These are phyloP conservation scores for Saccharomyces hybrid DNA, from an alignment of 1,139 yeast genomes.

Conservation along the genomic window DNA sequence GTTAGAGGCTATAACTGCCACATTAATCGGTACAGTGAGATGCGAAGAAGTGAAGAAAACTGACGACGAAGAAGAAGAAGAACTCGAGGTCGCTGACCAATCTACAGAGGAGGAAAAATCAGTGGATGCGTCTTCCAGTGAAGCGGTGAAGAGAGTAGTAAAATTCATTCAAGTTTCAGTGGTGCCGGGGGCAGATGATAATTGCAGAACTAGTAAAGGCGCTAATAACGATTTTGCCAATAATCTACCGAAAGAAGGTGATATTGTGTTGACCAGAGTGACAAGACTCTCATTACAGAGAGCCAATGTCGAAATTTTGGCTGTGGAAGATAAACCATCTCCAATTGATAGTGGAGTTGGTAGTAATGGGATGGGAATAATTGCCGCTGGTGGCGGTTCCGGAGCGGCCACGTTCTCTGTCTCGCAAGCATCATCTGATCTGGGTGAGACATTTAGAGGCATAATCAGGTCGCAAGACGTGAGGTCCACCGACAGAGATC, in stretches of 20 bases:
- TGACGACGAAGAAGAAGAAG: conserved; percentile 9
- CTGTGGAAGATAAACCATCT: conserved; percentile 57
- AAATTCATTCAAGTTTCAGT: conserved; percentile 14
- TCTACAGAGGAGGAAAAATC: conserved; percentile 3
- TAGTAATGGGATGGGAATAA: conserved; percentile 42
- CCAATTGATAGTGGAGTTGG: conserved; percentile 58
- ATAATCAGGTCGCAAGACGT: conserved; percentile 82
- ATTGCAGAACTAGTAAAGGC: conserved; percentile 7
- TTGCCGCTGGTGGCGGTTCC: conserved; percentile 52
- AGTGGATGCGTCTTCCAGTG: not conserved
- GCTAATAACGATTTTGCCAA: conserved; percentile 36
- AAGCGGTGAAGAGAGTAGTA: conserved; percentile 12
- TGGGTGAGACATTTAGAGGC: conserved; percentile 90
- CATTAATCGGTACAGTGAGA: conserved; percentile 54
- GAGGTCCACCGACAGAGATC: conserved; percentile 84
- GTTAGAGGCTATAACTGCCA: conserved; percentile 48
- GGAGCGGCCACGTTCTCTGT: conserved; percentile 44
- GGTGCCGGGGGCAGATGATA: conserved; percentile 13
- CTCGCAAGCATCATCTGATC: conserved; percentile 49
- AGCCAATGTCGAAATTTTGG: conserved; percentile 75
- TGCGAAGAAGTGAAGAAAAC: conserved; percentile 23
- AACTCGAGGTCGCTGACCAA: conserved; percentile 8
- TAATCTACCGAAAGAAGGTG: conserved; percentile 75
- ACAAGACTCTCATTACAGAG: conserved; percentile 57
- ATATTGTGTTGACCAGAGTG: conserved; percentile 70